Evolutionary conservation across 495 filamentous ascomycete genomes (phyloP).

Genomic region (Hypoxylon lenormandii): DNA sequence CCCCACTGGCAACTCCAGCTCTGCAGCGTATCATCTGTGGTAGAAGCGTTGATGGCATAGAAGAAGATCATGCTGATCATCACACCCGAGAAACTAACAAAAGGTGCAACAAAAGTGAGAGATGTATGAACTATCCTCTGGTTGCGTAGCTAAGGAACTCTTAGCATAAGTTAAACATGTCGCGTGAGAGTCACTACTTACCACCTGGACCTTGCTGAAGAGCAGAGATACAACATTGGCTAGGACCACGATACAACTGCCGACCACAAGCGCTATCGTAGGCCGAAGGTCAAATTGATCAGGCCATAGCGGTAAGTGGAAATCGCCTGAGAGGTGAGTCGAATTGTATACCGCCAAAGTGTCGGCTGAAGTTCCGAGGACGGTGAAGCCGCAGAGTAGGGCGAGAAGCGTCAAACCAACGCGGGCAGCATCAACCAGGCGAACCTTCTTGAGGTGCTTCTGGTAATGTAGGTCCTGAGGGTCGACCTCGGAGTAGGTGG

Average conservation of each 20-base stretch:
- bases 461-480: constrained; percentile 54
- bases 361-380: constrained; percentile 64
- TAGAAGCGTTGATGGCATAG: constrained; percentile 65
- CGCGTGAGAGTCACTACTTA: constrained; percentile 41
- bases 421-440: constrained; percentile 57
- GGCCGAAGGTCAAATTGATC: constrained; percentile 64
- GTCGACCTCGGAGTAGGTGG: constrained; percentile 56
- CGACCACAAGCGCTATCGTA: constrained; percentile 62
- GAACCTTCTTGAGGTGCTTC: constrained; percentile 51
- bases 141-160: constrained; percentile 56
- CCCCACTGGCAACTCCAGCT: constrained; percentile 69
- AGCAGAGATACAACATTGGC: constrained; percentile 59
- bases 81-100: constrained; percentile 59
- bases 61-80: constrained; percentile 65
- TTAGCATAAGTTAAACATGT: constrained; percentile 34
- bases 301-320: constrained; percentile 64
- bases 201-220: constrained; percentile 56
- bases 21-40: constrained; percentile 60
- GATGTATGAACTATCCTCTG: constrained; percentile 53
- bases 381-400: constrained; percentile 60
- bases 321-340: constrained; percentile 59
- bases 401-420: constrained; percentile 62
- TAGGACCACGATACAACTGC: constrained; percentile 58
- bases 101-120: constrained; percentile 55
- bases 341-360: constrained; percentile 62